A percentile compares a stretch with the other conserved stretches of the same genome.
These are phyloP conservation scores for Auricularia heimuer DNA, from an alignment of 768 basidiomycete species.

Conservation along the genomic window DNA sequence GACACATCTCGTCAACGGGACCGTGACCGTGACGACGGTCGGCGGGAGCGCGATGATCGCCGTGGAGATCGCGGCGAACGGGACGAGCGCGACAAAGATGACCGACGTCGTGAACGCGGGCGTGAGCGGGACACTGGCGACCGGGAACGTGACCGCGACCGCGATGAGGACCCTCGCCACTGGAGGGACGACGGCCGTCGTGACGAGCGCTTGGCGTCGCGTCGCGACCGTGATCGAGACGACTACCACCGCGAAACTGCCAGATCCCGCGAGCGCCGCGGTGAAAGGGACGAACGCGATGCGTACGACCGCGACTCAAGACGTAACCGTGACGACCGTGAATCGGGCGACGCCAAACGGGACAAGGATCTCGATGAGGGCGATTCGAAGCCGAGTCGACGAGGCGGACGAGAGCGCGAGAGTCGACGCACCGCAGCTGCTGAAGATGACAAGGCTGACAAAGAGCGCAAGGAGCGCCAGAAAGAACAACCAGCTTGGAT, in stretches of 20 bases:
- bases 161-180: conserved; percentile 56
- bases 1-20: conserved; percentile 24
- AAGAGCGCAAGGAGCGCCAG: conserved; percentile 37
- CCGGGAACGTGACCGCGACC: conserved; percentile 17
- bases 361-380: conserved; percentile 31
- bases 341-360: conserved; percentile 19
- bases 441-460: conserved; percentile 40
- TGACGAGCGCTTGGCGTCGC: conserved; percentile 60
- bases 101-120: conserved; percentile 24
- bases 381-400: background rate
- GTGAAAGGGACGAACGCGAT: conserved; percentile 29
- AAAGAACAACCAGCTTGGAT: conserved; percentile 83
- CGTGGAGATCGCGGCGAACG: conserved; percentile 1
- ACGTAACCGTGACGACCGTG: conserved; percentile 13
- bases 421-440: background rate
- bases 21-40: conserved; percentile 32
- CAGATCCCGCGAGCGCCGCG: conserved; percentile 33
- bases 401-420: background rate
- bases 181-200: conserved; percentile 80
- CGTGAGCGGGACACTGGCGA: conserved; percentile 19
- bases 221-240: conserved; percentile 60
- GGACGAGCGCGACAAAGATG: conserved; percentile 21
- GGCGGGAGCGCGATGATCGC: conserved; percentile 10
- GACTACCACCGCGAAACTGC: conserved; percentile 53
- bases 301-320: conserved; percentile 3